Percentiles rank a stretch among this genome's conserved stretches.
phyloP scores from a whole-genome alignment of 345 rosid genomes.

The Ailanthus altissimus region DNA sequence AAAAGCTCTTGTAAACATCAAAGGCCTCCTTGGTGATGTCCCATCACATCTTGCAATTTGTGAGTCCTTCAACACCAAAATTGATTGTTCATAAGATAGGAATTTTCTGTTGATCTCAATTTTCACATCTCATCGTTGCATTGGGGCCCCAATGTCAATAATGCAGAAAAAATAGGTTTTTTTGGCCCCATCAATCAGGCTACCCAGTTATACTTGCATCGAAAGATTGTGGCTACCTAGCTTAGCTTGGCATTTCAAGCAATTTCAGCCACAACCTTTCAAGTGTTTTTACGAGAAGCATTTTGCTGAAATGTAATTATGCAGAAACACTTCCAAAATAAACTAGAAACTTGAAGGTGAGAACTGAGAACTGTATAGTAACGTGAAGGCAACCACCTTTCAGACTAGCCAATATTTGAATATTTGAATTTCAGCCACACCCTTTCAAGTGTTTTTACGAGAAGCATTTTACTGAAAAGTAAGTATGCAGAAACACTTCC shows the following conservation, averaged over 20 bases:
- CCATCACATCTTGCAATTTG: constrained; percentile 18
- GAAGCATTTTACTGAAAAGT: background rate
- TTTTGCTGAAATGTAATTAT: background rate
- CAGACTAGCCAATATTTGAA: background rate
- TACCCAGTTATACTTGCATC: background rate
- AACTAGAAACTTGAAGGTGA: background rate
- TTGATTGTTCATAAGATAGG: constrained; percentile 33
- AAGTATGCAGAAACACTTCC: background rate
- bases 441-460: background rate
- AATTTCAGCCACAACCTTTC: background rate
- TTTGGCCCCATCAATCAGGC: constrained; percentile 16
- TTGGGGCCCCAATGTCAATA: constrained; percentile 5
- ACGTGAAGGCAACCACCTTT: background rate
- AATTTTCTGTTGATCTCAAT: background rate
- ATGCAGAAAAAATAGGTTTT: constrained; percentile 11
- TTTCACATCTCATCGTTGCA: background rate
- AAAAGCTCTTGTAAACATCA: constrained; percentile 20
- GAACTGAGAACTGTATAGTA: background rate
- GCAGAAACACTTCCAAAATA: background rate
- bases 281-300: too few species aligned
- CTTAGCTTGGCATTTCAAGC: background rate
- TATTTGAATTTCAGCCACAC: too few species aligned
- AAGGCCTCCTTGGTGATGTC: background rate
- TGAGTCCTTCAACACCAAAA: constrained; percentile 7
- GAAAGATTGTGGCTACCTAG: background rate